Evolutionary conservation across 2,329 filamentous ascomycete species (phyloP).

Genomic region (Alternaria sp.): DNA sequence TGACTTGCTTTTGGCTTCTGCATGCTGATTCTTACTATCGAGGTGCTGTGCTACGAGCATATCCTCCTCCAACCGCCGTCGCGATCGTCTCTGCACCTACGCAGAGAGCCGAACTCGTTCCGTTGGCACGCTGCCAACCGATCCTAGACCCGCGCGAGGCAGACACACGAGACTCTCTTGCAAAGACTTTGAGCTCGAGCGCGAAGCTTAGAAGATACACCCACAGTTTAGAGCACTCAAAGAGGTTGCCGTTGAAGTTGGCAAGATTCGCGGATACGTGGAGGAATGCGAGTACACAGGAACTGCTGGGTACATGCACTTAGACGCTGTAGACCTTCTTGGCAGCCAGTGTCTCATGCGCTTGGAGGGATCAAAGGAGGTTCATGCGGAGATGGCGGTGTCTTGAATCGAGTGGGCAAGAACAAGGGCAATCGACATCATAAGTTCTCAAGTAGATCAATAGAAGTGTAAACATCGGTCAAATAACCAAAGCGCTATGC

Average conservation of each 20-base stretch:
- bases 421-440: background rate
- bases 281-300: no score
- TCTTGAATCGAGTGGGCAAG: no score
- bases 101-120: background rate
- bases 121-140: background rate
- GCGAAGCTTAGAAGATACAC: no score
- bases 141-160: background rate
- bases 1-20: no score
- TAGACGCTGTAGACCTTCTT: background rate
- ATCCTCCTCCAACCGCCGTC: background rate
- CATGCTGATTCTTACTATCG: background rate
- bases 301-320: background rate
- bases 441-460: background rate
- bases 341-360: no score
- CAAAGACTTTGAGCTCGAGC: no score
- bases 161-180: no score
- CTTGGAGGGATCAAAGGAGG: background rate
- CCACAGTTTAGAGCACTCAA: background rate
- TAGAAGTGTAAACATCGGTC: background rate
- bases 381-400: no score
- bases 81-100: background rate
- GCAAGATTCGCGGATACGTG: no score
- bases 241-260: background rate
- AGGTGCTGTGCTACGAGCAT: background rate
- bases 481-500: slow-evolving; percentile 12